These are phyloP conservation scores for Stephania cephalantha DNA, from an alignment of 164 flowering plant genomes.

Conservation along the genomic window DNA sequence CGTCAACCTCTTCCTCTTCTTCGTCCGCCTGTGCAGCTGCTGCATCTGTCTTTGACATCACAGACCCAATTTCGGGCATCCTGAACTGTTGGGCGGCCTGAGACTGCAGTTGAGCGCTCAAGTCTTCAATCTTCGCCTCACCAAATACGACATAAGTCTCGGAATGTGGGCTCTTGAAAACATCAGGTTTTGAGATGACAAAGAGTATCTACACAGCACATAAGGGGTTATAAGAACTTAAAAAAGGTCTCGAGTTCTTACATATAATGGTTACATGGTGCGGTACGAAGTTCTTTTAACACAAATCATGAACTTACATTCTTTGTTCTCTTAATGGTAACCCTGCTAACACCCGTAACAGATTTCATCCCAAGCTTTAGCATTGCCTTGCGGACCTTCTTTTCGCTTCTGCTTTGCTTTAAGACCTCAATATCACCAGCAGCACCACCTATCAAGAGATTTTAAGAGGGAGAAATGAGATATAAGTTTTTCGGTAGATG, in stretches of 20 bases:
- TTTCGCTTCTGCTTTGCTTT: conserved; percentile 93
- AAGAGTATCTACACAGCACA: conserved; percentile 52
- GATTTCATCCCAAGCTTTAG: conserved; percentile 88
- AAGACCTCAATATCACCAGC: conserved; percentile 52
- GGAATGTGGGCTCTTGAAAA: conserved; percentile 86
- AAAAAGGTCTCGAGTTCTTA: neutral
- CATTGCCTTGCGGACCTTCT: conserved; percentile 89
- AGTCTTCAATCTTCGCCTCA: conserved; percentile 89
- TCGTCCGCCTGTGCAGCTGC: conserved; percentile 48
- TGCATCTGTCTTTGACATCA: conserved; percentile 46
- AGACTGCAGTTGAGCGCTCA: conserved; percentile 86
- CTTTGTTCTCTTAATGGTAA: conserved; percentile 77
- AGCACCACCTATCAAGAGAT: conserved; percentile 16
- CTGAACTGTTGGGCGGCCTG: conserved; percentile 96
- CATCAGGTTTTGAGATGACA: conserved; percentile 88
- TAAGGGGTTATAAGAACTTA: neutral
- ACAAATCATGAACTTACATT: conserved; percentile 38
- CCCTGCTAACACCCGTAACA: conserved; percentile 73
- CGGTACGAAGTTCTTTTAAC: neutral
- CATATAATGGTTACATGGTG: neutral
- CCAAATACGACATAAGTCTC: conserved; percentile 85
- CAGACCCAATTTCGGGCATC: conserved; percentile 57
- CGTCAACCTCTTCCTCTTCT: conserved; percentile 83
- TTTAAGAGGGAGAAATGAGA: neutral
- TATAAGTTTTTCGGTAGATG: neutral